These are phyloP conservation scores for Coemansia brasiliensis DNA, from an alignment of 192 early-diverging fungal genomes.

Conservation along the genomic window DNA sequence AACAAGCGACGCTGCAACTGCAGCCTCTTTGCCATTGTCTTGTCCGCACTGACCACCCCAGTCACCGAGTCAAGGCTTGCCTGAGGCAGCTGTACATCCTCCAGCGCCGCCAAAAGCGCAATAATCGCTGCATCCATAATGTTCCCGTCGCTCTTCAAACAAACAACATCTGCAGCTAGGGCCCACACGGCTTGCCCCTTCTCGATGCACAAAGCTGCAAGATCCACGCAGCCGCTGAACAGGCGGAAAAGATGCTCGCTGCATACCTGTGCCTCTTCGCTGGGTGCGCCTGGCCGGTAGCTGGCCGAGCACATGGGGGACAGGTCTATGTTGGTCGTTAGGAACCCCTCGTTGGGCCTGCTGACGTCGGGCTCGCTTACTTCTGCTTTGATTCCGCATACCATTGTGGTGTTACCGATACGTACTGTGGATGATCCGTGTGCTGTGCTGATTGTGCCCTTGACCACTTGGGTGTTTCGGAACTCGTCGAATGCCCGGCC, in stretches of 20 bases:
- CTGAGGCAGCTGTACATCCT: constrained; percentile 70
- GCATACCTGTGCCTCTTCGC: constrained; percentile 77
- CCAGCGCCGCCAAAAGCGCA: constrained; percentile 77
- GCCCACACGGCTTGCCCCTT: constrained; percentile 80
- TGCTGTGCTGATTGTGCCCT: constrained; percentile 73
- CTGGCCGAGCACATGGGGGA: constrained; percentile 85
- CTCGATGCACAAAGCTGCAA: constrained; percentile 71
- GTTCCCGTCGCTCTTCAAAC: constrained; percentile 89
- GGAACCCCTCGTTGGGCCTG: constrained; percentile 70
- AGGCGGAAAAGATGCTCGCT: constrained; percentile 77
- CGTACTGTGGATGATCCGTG: constrained; percentile 86
- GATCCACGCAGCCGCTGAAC: constrained; percentile 42
- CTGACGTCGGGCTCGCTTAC: constrained; percentile 77
- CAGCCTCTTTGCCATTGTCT: constrained; percentile 11
- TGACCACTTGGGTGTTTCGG: constrained; percentile 58
- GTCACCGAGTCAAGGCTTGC: constrained; percentile 62
- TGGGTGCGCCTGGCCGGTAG: constrained; percentile 83
- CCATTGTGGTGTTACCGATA: constrained; percentile 83
- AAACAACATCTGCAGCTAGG: constrained; percentile 86
- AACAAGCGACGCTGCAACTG: constrained; percentile 17
- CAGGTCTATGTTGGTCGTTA: constrained; percentile 92
- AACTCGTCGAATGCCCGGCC: constrained; percentile 73
- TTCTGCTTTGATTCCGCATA: constrained; percentile 95
- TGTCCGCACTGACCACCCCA: constrained; percentile 64
- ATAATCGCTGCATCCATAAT: constrained; percentile 82